Conservation (phyloP, 305 asterid species). For the Fraxinus sp. region DNA sequence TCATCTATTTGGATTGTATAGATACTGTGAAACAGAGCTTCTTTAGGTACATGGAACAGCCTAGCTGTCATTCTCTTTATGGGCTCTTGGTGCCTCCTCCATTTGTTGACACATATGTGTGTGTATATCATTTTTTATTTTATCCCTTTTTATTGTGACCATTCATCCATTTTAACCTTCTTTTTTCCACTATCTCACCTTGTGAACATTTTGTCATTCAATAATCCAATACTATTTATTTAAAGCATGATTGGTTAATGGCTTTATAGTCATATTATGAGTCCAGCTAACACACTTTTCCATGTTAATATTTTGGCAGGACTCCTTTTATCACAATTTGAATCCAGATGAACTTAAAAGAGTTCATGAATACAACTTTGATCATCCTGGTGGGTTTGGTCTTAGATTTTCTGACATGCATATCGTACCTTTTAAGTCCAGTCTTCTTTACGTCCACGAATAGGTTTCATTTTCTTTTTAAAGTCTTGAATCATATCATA, state of each 20-base stretch:
- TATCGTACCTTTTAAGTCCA: conserved; percentile 5
- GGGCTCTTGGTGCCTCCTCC: neutral
- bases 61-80: neutral
- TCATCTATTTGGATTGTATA: neutral
- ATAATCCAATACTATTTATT: neutral
- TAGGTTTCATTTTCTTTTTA: conserved; percentile 5
- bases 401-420: conserved; percentile 12
- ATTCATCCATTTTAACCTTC: neutral
- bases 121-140: neutral
- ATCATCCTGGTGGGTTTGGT: conserved; percentile 84
- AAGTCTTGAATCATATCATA: neutral
- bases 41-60: neutral
- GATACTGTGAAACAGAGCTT: neutral
- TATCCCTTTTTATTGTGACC: neutral
- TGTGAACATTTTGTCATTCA: neutral
- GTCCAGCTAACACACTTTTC: conserved; percentile 12
- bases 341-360: conserved; percentile 73
- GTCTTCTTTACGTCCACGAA: neutral
- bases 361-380: conserved; percentile 95
- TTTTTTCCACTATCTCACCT: neutral
- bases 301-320: conserved; percentile 52
- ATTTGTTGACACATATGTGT: neutral
- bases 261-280: neutral
- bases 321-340: conserved; percentile 84
- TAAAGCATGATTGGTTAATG: neutral